These are phyloP conservation scores for Lepraria neglecta DNA, from an alignment of 495 filamentous ascomycete genomes.

Conservation along the genomic window DNA sequence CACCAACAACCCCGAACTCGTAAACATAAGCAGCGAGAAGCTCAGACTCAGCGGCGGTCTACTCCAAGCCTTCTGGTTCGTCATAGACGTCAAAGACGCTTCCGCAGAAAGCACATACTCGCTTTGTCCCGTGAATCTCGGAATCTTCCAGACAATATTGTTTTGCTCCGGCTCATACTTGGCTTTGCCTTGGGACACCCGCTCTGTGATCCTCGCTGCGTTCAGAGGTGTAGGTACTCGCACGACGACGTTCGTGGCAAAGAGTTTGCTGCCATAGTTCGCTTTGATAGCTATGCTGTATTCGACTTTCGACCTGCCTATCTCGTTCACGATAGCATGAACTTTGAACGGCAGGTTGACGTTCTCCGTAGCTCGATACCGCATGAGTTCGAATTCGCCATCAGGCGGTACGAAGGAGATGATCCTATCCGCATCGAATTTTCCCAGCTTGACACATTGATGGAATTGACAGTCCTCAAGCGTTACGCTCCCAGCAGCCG, in stretches of 20 bases:
- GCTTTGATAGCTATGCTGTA: constrained; percentile 97
- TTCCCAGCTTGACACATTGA: constrained; percentile 96
- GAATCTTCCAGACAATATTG: constrained; percentile 98
- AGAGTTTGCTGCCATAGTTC: constrained; percentile 93
- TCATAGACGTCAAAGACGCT: constrained; percentile 90
- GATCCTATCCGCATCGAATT: constrained; percentile 94
- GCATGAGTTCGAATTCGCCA: constrained; percentile 98
- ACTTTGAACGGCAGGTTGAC: constrained; percentile 99
- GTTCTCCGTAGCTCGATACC: constrained; percentile 98
- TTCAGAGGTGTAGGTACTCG: constrained; percentile 95
- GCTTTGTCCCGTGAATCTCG: constrained; percentile 88
- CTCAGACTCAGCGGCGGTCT: constrained; percentile 84
- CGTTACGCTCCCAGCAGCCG: constrained; percentile 90
- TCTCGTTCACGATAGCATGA: constrained; percentile 95
- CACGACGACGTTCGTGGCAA: constrained; percentile 95
- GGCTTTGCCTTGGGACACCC: constrained; percentile 89
- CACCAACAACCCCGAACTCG: constrained; percentile 83
- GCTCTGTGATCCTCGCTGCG: constrained; percentile 89
- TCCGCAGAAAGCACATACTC: constrained; percentile 94
- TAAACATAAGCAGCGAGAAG: constrained; percentile 97
- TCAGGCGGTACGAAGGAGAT: constrained; percentile 98
- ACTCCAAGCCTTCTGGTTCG: constrained; percentile 97
- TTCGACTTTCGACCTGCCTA: constrained; percentile 95
- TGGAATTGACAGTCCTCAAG: constrained; percentile 99
- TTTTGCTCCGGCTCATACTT: constrained; percentile 98